Conservation (phyloP, 331 rosid genomes). For the Rosa hybrid region DNA sequence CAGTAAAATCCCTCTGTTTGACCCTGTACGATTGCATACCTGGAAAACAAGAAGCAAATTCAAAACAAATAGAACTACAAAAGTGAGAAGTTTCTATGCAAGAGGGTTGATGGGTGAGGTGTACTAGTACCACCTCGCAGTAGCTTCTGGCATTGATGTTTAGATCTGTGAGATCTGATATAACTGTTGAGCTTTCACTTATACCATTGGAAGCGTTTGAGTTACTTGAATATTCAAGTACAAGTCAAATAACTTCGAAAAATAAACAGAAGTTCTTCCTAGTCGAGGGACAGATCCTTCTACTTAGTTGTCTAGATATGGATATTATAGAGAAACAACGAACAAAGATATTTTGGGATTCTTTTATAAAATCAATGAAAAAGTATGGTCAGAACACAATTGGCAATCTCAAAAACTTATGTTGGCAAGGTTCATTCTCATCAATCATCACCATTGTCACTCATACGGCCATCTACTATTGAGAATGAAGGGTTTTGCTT, state of each 20-base stretch:
- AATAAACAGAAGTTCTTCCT: background rate
- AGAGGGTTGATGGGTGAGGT: background rate
- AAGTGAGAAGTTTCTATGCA: background rate
- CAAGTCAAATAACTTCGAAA: background rate
- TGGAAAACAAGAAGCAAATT: too few relatives aligned
- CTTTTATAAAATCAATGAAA: background rate
- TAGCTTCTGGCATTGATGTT: slow-evolving; percentile 19
- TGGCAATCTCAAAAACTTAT: too few relatives aligned
- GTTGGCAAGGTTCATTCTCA: too few relatives aligned
- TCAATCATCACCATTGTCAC: too few relatives aligned
- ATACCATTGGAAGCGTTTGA: background rate
- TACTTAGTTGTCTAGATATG: background rate
- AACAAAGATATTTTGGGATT: too few relatives aligned
- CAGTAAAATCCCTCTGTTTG: background rate
- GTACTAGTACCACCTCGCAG: background rate
- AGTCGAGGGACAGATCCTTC: background rate
- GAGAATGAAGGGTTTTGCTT: background rate
- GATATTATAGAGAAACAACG: too few relatives aligned
- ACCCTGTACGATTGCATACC: background rate
- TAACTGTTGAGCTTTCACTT: background rate
- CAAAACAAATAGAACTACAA: background rate
- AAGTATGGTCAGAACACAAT: too few relatives aligned
- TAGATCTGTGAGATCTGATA: background rate
- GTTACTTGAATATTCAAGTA: background rate
- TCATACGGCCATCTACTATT: background rate